These are phyloP conservation scores for Penicillium sp. DNA, from an alignment of 2,329 filamentous ascomycete species.

Conservation along the genomic window DNA sequence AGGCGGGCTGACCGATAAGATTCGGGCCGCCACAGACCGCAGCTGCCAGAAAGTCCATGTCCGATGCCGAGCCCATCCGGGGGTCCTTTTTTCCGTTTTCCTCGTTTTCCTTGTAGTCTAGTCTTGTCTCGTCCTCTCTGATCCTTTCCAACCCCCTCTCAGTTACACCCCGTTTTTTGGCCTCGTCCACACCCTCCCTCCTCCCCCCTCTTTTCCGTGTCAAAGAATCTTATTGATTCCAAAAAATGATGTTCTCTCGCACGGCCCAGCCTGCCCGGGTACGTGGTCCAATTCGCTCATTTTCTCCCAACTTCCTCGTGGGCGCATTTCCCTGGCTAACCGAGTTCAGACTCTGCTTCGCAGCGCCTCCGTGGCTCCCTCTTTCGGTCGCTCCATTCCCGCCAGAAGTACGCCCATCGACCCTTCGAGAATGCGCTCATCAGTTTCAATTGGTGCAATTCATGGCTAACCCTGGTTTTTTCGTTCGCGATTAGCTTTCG, in stretches of 20 bases:
- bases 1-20: background rate
- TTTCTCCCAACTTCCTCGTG: slow-evolving; percentile 51
- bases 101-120: slow-evolving; percentile 23
- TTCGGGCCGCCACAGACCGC: background rate
- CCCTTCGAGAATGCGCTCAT: background rate
- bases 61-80: slow-evolving; percentile 42
- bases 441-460: background rate
- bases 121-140: slow-evolving; percentile 1
- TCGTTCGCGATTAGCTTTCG: slow-evolving; percentile 59
- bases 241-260: slow-evolving; percentile 48
- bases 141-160: slow-evolving; percentile 27
- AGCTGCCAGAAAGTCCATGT: background rate
- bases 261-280: slow-evolving; percentile 52
- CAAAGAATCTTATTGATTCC: slow-evolving; percentile 23
- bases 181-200: slow-evolving; percentile 7
- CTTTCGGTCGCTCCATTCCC: slow-evolving; percentile 57
- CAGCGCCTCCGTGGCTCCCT: slow-evolving; percentile 56
- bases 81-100: slow-evolving; percentile 41
- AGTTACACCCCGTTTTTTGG: background rate
- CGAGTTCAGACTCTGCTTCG: slow-evolving; percentile 62
- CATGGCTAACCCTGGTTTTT: slow-evolving; percentile 26
- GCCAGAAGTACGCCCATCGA: slow-evolving; percentile 57
- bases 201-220: slow-evolving; percentile 22
- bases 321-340: slow-evolving; percentile 50
- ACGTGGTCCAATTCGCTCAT: slow-evolving; percentile 23